Base-by-base conservation (phyloP, 768 basidiomycete genomes). In the Termitomyces sp. region DNA sequence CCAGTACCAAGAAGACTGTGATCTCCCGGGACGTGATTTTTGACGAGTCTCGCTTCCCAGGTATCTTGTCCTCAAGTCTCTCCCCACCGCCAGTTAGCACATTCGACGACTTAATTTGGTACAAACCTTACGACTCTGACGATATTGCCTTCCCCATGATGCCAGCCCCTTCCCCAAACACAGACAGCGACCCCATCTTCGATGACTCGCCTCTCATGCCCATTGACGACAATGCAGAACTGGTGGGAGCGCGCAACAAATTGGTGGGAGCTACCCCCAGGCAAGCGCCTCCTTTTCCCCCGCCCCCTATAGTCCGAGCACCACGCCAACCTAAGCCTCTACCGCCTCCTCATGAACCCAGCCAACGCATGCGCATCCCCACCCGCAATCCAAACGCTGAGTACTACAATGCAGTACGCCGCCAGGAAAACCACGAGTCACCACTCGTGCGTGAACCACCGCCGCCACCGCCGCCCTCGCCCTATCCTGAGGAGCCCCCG, bases 21-120 rank as follows among this genome's bases (percentile, higher is more conserved):
- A 64, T 65, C 36, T 65, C 64, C 35, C 52, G 58, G 10, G 57
- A 59, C 51, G 68, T 68, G 38, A 61, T 62, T 5, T 70, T 70
- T 54, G 67, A 73, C 54, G 68, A 73, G 45, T 25, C 59, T 4
- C 53, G 54, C 52, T 70, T 70, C 46, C 68, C 67, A 10, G 67
- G 69, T 22, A 13, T 47, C 12, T 27, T 20, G 22, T 3, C 31
- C 16, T 32, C 41, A 18, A 18, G 43, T 18, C 10, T 13, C 5
- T 16, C 36, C 20, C 29, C 29, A 9, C 29, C 29, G 3, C 29
- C 29, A 29, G 29, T 29, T 4, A 29, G 29, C 9, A 9, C 29
- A 3, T 29, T 29, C 9, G 29, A 29, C 29, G 29, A 29, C 29
- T 29, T 29, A 9, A 9, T 4, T 3, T 4, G 5, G 3, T 4